phyloP scores from a whole-genome alignment of 1,284 basidiomycete species.

The Coriolopsis trogii region DNA sequence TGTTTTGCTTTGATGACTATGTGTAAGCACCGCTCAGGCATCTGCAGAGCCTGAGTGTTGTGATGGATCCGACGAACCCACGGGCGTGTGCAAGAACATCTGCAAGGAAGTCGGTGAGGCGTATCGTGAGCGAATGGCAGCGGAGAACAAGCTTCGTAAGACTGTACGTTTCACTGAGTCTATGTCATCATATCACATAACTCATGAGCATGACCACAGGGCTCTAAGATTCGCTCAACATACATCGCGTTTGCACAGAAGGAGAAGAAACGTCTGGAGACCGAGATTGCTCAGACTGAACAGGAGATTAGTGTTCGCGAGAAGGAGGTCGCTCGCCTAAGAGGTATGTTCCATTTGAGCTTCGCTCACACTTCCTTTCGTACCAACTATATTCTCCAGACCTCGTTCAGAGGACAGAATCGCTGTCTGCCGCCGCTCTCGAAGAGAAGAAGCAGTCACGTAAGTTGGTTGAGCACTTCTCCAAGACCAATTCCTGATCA shows the following conservation, averaged over 20 bases:
- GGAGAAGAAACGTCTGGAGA: slow-evolving; percentile 83
- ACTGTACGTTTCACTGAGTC: slow-evolving; percentile 58
- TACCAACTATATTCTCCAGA: slow-evolving; percentile 42
- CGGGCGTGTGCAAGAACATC: slow-evolving; percentile 78
- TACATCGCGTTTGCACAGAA: slow-evolving; percentile 88
- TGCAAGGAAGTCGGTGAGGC: slow-evolving; percentile 80
- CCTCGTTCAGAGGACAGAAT: slow-evolving; percentile 69
- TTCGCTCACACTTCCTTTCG: not conserved
- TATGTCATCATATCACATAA: too few relatives aligned
- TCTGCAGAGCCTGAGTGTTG: slow-evolving; percentile 89
- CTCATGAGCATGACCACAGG: too few relatives aligned
- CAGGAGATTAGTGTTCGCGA: slow-evolving; percentile 65
- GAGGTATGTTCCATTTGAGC: slow-evolving; percentile 45
- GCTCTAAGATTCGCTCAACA: slow-evolving; percentile 87
- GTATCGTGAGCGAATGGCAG: slow-evolving; percentile 68
- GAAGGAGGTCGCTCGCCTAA: slow-evolving; percentile 69
- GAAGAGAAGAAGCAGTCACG: slow-evolving; percentile 86
- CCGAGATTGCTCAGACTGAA: slow-evolving; percentile 52
- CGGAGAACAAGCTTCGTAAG: slow-evolving; percentile 76
- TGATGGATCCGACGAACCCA: slow-evolving; percentile 93
- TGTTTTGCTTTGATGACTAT: slow-evolving; percentile 30
- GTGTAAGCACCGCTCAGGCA: slow-evolving; percentile 5
- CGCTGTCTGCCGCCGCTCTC: slow-evolving; percentile 72
- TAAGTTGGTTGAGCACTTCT: slow-evolving; percentile 47
- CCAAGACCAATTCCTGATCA: slow-evolving; percentile 28